Percentiles rank a stretch among this genome's conserved stretches.
Evolutionary conservation across 169 alveolate genomes (phyloP).

Genomic region (Cryptosporidium ubiquitum): DNA sequence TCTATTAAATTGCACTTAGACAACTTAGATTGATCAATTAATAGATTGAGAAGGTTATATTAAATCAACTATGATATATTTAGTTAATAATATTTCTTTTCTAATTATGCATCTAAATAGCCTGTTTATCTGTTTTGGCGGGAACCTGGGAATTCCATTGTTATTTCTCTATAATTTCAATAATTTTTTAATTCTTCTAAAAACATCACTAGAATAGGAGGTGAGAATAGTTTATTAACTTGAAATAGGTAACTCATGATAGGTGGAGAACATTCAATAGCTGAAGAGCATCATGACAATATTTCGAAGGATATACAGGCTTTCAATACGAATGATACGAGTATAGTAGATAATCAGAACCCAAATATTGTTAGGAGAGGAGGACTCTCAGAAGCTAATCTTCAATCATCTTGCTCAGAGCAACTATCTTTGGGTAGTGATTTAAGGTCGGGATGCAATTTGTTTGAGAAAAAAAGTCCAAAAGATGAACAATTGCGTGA

Average conservation of each 20-base stretch:
- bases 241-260: background rate
- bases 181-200: background rate
- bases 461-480: slow-evolving; percentile 12
- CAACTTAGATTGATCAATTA: background rate
- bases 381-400: background rate
- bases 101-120: background rate
- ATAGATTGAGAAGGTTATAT: background rate
- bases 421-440: background rate
- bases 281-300: background rate
- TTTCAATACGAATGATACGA: background rate
- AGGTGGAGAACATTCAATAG: background rate
- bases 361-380: background rate
- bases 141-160: background rate
- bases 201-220: background rate
- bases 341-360: background rate
- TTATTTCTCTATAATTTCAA: background rate
- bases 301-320: background rate
- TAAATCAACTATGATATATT: background rate
- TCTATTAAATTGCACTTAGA: background rate
- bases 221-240: too few relatives aligned
- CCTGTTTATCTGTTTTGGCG: background rate
- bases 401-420: background rate
- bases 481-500: slow-evolving; percentile 35
- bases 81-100: background rate
- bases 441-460: background rate